These are phyloP conservation scores for Apiospora arundinis DNA, from an alignment of 2,329 filamentous ascomycete genomes.

Conservation along the genomic window DNA sequence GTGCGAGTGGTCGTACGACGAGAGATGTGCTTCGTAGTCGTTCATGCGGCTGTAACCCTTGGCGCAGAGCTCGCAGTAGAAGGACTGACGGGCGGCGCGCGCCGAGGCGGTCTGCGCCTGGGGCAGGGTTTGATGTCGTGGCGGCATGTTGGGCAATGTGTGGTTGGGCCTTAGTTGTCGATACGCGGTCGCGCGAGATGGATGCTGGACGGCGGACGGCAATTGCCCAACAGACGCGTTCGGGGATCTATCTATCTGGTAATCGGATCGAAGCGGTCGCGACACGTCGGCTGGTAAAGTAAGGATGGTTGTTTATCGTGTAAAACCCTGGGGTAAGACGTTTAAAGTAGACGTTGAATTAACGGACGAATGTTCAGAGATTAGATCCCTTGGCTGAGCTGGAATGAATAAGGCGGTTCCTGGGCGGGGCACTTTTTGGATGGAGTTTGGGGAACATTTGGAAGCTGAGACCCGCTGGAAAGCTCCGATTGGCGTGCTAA, in stretches of 20 bases:
- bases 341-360: not conserved
- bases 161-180: not conserved
- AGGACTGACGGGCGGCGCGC: constrained; percentile 78
- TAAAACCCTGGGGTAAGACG: not conserved
- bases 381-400: not conserved
- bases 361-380: not conserved
- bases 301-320: not conserved
- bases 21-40: constrained; percentile 93
- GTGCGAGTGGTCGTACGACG: constrained; percentile 94
- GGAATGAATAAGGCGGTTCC: not conserved
- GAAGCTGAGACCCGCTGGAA: constrained; percentile 7
- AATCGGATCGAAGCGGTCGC: not conserved
- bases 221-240: not conserved
- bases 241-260: not conserved
- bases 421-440: not conserved
- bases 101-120: constrained; percentile 67
- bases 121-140: constrained; percentile 64
- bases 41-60: constrained; percentile 96
- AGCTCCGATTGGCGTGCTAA: not conserved
- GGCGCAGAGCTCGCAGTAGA: constrained; percentile 86
- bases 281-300: not conserved
- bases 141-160: constrained; percentile 20
- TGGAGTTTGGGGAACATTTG: not conserved
- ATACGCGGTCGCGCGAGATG: not conserved
- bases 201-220: not conserved